phyloP scores from a whole-genome alignment of 2,329 filamentous ascomycete species.

The Gyromitra esculenta region DNA sequence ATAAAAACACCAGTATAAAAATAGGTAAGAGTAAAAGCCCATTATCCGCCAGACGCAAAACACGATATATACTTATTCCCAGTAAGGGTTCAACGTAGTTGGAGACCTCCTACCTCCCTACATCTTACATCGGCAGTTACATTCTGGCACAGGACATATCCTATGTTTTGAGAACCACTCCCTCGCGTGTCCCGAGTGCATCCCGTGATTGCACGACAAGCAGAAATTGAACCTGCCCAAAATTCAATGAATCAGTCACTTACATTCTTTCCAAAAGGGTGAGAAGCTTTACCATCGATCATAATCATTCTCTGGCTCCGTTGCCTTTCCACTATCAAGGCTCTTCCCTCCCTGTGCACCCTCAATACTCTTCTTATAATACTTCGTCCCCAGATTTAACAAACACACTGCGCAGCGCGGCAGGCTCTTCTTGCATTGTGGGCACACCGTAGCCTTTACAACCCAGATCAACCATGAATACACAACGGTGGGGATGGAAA shows the following conservation, averaged over 20 bases:
- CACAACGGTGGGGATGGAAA: not conserved
- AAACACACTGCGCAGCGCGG: constrained; percentile 75
- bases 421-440: constrained; percentile 73
- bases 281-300: constrained; percentile 54
- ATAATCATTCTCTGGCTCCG: constrained; percentile 53
- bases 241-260: not conserved
- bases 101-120: not conserved
- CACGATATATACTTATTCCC: constrained; percentile 1
- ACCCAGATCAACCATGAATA: not conserved
- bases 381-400: constrained; percentile 72
- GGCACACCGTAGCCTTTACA: constrained; percentile 69
- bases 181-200: constrained; percentile 73
- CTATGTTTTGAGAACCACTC: constrained; percentile 73
- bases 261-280: not conserved
- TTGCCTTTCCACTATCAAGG: constrained; percentile 22
- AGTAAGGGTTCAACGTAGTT: not conserved
- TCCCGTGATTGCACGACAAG: constrained; percentile 73
- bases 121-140: constrained; percentile 68
- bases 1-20: not conserved
- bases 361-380: constrained; percentile 66
- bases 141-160: constrained; percentile 75
- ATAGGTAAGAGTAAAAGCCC: not conserved
- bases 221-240: constrained; percentile 71
- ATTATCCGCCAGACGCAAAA: constrained; percentile 4
- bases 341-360: constrained; percentile 62